Conservation (phyloP, 2,329 filamentous ascomycete genomes). For the Bipolaris victoriae region DNA sequence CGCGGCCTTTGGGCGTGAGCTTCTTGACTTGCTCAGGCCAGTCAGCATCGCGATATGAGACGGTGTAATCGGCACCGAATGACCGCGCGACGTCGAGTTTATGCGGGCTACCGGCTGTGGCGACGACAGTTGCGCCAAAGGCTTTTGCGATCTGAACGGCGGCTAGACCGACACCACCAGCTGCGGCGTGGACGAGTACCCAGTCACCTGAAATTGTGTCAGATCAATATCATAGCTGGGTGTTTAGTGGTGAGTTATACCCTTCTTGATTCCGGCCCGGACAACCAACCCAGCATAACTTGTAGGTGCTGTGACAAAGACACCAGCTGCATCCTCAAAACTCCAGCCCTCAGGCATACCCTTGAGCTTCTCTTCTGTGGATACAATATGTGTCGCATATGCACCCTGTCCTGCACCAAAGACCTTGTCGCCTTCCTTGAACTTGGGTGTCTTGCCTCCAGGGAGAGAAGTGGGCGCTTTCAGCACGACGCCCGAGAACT, state of each 20-base stretch:
- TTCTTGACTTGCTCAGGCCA: slow-evolving; percentile 75
- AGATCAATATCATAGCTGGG: background rate
- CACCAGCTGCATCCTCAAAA: slow-evolving; percentile 81
- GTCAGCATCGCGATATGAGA: slow-evolving; percentile 73
- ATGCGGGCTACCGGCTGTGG: slow-evolving; percentile 79
- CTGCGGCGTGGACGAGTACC: slow-evolving; percentile 90
- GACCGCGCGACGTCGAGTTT: slow-evolving; percentile 79
- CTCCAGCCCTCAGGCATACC: slow-evolving; percentile 82
- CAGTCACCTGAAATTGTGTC: slow-evolving; percentile 66
- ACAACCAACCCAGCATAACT: slow-evolving; percentile 83
- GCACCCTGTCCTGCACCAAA: slow-evolving; percentile 88
- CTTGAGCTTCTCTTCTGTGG: slow-evolving; percentile 69
- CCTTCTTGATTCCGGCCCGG: slow-evolving; percentile 73
- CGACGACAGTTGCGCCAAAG: slow-evolving; percentile 88
- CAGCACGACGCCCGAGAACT: slow-evolving; percentile 82
- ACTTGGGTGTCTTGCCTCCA: slow-evolving; percentile 60
- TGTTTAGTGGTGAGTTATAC: slow-evolving; percentile 23
- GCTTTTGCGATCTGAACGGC: slow-evolving; percentile 95
- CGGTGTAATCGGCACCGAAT: slow-evolving; percentile 83
- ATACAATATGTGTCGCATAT: slow-evolving; percentile 78
- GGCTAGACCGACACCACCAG: slow-evolving; percentile 87
- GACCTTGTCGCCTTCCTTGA: slow-evolving; percentile 78
- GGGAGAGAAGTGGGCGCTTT: slow-evolving; percentile 63
- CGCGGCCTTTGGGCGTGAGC: slow-evolving; percentile 72
- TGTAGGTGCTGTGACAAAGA: slow-evolving; percentile 92